A percentile compares a stretch with the other conserved stretches of the same genome.
Conservation (phyloP, 768 basidiomycete genomes). For the Trametes meyenii region DNA sequence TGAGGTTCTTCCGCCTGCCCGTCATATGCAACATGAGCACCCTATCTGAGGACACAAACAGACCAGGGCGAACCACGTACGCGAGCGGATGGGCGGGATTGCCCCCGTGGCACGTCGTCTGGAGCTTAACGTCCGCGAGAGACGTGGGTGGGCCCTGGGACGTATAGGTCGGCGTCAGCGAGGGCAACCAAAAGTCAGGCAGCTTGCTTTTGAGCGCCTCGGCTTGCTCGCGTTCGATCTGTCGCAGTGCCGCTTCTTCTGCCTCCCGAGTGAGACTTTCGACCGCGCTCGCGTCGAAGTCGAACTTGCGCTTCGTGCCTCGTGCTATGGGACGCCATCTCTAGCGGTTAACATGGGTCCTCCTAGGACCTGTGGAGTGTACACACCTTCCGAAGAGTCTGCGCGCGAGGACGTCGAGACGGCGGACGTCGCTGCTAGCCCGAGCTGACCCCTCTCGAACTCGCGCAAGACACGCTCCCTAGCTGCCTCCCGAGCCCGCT, state of each 20-base stretch:
- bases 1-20: slow-evolving; percentile 76
- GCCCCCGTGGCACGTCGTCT: slow-evolving; percentile 87
- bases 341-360: background rate
- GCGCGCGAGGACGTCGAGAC: slow-evolving; percentile 45
- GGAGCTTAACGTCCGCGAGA: slow-evolving; percentile 79
- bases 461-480: slow-evolving; percentile 87
- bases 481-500: slow-evolving; percentile 69
- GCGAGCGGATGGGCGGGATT: slow-evolving; percentile 74
- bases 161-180: slow-evolving; percentile 81
- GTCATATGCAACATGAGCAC: slow-evolving; percentile 6
- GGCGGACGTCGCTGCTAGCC: slow-evolving; percentile 53
- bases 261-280: slow-evolving; percentile 77
- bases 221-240: slow-evolving; percentile 85
- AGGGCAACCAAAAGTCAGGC: slow-evolving; percentile 97
- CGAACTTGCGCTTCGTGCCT: slow-evolving; percentile 83
- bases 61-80: slow-evolving; percentile 47
- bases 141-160: slow-evolving; percentile 64
- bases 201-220: slow-evolving; percentile 86
- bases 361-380: background rate
- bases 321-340: slow-evolving; percentile 39
- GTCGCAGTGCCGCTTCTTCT: slow-evolving; percentile 81
- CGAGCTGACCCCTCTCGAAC: slow-evolving; percentile 86
- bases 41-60: background rate
- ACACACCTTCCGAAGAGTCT: slow-evolving; percentile 40
- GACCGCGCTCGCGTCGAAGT: slow-evolving; percentile 73